Evolutionary conservation across 1,284 basidiomycete species (phyloP), one percentile per base, ranked within the genome.

Genomic region (Fomitopsis betulina): DNA sequence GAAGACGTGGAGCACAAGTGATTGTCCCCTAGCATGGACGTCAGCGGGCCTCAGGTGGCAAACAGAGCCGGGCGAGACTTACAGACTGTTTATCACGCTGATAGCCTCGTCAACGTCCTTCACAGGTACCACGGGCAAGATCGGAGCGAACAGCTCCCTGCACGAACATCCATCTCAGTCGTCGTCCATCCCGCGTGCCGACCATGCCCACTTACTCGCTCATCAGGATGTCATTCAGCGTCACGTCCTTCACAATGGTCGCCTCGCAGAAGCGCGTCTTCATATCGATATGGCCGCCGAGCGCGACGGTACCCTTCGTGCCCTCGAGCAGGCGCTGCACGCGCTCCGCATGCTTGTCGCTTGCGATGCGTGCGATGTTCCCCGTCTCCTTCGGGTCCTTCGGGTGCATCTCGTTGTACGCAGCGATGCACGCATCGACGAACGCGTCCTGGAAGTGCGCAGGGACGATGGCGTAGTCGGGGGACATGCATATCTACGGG

Each of bases 391-490:
- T 39, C 3, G 55, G 55, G 30, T 57, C 55, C 27, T 33, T 45
- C 17, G 55, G 55, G 32, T 57, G 55, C 47, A 57, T 42, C 38
- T 57, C 15, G 12, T 61, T 39, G 49, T 67, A 62, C 10, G 77
- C 82, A 33, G 84, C 78, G 66, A 83, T 79, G 39, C 92, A 73
- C 7, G 83, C 89, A 4, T 76, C 70, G 13, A 92, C 72, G 49
- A 96, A 78, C 43, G 73, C 75, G 45, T 88, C 86, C 62, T 92
- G 85, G 55, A 83, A 78, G 10, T 80, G 77, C 50, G 79, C 79
- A 3, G 82, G 82, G 25, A 93, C 83, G 30, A 96, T 82, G 4
- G 93, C 74, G 70, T 96, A 96, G 70, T 96, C 94, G 0, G 94
- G 93, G 2, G 91, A 85, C 45, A 82, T 76, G 70, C 79, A 80